Evolutionary conservation across 805 yeast genomes (phyloP), one percentile per base, ranked within the genome.

Genomic region (Soucietia sequanensis): DNA sequence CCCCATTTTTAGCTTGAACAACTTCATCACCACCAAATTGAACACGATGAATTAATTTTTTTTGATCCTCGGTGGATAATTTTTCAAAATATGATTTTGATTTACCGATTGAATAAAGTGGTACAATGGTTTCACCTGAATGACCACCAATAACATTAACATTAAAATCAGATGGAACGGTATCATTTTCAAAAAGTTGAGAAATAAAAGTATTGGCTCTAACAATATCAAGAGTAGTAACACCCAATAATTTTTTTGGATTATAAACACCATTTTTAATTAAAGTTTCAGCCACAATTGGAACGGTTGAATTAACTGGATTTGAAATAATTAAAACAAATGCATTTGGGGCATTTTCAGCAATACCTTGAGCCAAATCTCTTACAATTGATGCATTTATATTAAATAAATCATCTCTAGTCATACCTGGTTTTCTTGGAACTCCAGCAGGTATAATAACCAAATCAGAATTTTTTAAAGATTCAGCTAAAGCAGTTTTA

Each of bases 401-500:
- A 62, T 77, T 76, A 75, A 86, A 85, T 57, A 86, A 74, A 53
- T 86, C 95, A 59, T 85, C 95, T 65, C 95, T 80, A 41, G 95
- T 84, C 95, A 86, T 86, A 38, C 95, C 95, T 27, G 95, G 95
- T 69, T 87, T 87, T 70, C 95, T 81, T 54, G 95, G 95, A 26
- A 86, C 82, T 43, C 95, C 95, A 23, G 95, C 95, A 30, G 95
- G 95, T 50, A 76, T 74, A 39, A 76, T 56, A 30, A 76, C 80
- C 46, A 75, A 54, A 41, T 75, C 65, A 4, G 76, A 46, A 23
- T 63, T 74, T 43, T 62, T 58, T 35, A 76, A 62, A 11, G 80
- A 67, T 16, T 52, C 56, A 15, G 65, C 63, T 44, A 70, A 70
- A 34, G 63, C 75, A 28, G 74, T 66, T 37, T 56, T 63, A 54